Evolutionary conservation across 768 basidiomycete species (phyloP), one percentile per base, ranked within the genome.

Genomic region (Russula foetens): DNA sequence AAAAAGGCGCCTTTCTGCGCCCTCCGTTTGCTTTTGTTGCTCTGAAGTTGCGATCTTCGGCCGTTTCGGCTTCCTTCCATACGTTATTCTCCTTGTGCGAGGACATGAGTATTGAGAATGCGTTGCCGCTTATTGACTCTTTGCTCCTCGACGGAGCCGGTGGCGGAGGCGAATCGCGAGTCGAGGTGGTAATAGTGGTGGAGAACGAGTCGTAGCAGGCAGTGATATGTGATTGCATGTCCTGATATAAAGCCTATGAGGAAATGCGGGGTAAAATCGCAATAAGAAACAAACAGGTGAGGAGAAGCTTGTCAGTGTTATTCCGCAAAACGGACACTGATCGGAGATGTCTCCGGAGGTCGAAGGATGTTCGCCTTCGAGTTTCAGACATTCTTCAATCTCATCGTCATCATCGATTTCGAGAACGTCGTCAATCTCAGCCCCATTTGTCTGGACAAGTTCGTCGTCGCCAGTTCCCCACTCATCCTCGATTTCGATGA

Each of bases 51-150:
- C 73, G 75, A 61, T 79, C 76, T 62, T 85, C 84, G 0, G 72
- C 75, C 17, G 73, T 70, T 19, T 82, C 74, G 0, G 86, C 93
- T 70, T 92, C 89, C 68, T 86, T 88, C 94, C 95, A 98, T 2
- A 83, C 82, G 61, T 85, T 84, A 50, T 81, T 82, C 69, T 96
- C 92, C 64, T 85, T 86, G 65, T 84, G 77, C 1, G 88, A 86
- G n/a, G 84, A 80, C 94, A 98, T 97, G 41, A 98, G 78, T n/a
- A 89, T 77, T 0, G 86, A 86, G 72, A 95, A 98, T 0, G 82
- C 74, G 63, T 83, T 77, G 6, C 73, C 66, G 1, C 68, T 67
- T 44, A 63, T 33, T 48, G 54, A 45, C 21, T 12, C 23, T 38
- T 59, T 52, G 35, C 47, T 31, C 33, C 53, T 59, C 8, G 19